Conservation (phyloP, 2,329 filamentous ascomycete genomes). For the Botrytis porri region DNA sequence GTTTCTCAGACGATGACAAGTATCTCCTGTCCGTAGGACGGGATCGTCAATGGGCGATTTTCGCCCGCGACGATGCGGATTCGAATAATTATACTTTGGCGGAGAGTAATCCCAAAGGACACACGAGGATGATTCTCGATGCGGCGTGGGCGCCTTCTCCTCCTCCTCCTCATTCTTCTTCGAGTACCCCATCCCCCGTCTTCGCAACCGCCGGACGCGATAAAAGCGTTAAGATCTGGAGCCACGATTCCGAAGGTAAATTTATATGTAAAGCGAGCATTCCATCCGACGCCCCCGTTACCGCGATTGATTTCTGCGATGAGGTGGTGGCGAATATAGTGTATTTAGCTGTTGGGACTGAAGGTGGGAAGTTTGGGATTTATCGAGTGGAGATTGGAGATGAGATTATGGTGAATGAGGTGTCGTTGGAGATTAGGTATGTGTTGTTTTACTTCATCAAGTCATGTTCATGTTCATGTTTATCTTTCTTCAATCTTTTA, state of each 20-base stretch:
- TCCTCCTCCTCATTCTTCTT: conserved; percentile 25
- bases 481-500: too few relatives aligned
- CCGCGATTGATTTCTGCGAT: conserved; percentile 65
- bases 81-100: conserved; percentile 52
- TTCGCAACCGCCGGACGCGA: conserved; percentile 92
- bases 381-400: conserved; percentile 21
- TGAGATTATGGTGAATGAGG: conserved; percentile 25
- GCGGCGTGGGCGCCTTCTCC: conserved; percentile 68
- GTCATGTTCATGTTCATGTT: too few relatives aligned
- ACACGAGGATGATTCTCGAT: conserved; percentile 88
- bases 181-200: conserved; percentile 33
- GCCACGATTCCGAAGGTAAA: conserved; percentile 33
- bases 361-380: conserved; percentile 41
- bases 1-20: conserved; percentile 72
- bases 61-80: conserved; percentile 50
- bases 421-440: conserved; percentile 20
- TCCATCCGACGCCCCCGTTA: conserved; percentile 58
- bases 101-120: conserved; percentile 75
- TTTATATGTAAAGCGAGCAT: conserved; percentile 45
- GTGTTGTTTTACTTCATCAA: not conserved
- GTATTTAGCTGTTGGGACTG: conserved; percentile 57
- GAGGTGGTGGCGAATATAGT: conserved; percentile 29
- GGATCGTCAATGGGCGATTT: conserved; percentile 89
- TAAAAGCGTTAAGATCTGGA: conserved; percentile 77
- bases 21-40: conserved; percentile 84